Conservation (phyloP, 106 monocot genomes). For the Agapanthus africanus region DNA sequence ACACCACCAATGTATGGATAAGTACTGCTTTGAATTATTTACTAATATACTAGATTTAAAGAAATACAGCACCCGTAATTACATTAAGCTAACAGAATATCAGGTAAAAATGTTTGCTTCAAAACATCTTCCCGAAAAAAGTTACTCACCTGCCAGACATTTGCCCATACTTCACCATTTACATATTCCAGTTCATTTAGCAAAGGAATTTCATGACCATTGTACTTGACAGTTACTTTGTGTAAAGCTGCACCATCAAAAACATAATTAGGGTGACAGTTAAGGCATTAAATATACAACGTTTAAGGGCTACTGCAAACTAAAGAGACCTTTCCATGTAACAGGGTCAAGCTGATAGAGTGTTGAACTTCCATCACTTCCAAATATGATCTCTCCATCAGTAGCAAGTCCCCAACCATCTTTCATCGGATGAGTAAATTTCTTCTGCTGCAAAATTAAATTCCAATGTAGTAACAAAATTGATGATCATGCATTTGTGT, state of each 20-base stretch:
- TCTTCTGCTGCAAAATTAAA: conserved; percentile 35
- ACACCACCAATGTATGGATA: background rate
- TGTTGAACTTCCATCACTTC: conserved; percentile 91
- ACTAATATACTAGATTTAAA: background rate
- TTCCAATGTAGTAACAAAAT: background rate
- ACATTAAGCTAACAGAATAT: background rate
- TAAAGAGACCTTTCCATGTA: conserved; percentile 56
- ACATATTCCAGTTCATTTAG: conserved; percentile 95
- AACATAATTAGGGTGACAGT: too few relatives aligned
- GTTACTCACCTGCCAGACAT: conserved; percentile 71
- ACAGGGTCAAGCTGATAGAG: conserved; percentile 74
- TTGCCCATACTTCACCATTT: conserved; percentile 95
- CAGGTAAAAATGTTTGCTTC: conserved; percentile 2
- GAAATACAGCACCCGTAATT: background rate
- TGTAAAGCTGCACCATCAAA: conserved; percentile 42
- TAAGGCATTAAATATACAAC: too few relatives aligned
- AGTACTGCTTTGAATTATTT: background rate
- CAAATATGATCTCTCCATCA: conserved; percentile 88
- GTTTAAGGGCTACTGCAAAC: conserved; percentile 41
- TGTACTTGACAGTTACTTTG: conserved; percentile 54
- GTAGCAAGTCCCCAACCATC: conserved; percentile 99
- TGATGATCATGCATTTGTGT: too few relatives aligned
- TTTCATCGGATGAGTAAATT: conserved; percentile 74
- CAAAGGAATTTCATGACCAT: conserved; percentile 47
- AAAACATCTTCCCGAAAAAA: background rate